Conservation (phyloP, 495 filamentous ascomycete species). For the Hyaloscypha finlandica region DNA sequence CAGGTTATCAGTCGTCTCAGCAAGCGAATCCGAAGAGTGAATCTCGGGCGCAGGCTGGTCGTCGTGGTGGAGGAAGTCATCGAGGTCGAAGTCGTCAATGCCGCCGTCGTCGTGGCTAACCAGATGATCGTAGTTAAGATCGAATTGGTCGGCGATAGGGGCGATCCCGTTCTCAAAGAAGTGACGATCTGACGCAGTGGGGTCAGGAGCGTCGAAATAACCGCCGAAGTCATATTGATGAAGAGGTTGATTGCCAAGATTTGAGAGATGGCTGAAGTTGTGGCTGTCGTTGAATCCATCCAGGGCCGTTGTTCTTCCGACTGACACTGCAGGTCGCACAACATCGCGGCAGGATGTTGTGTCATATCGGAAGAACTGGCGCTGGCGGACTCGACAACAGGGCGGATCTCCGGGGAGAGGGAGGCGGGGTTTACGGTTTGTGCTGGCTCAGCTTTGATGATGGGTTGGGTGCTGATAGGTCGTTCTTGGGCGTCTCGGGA, state of each 20-base stretch:
- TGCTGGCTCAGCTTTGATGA: constrained; percentile 30
- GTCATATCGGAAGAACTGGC: constrained; percentile 82
- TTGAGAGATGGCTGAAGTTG: constrained; percentile 46
- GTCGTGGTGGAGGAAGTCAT: constrained; percentile 54
- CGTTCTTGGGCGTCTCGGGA: constrained; percentile 40
- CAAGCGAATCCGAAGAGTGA: constrained; percentile 52
- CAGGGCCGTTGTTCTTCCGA: constrained; percentile 63
- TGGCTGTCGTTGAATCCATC: constrained; percentile 53
- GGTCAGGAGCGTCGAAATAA: constrained; percentile 68
- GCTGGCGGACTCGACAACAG: constrained; percentile 45
- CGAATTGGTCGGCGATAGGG: constrained; percentile 64
- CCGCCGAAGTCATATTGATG: constrained; percentile 68
- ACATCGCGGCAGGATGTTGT: constrained; percentile 99
- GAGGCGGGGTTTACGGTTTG: constrained; percentile 56
- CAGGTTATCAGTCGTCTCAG: constrained; percentile 62
- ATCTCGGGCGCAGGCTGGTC: constrained; percentile 31
- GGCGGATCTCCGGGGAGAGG: constrained; percentile 51
- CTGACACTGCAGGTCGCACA: constrained; percentile 99
- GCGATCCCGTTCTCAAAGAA: constrained; percentile 76
- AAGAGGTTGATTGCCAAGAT: constrained; percentile 55
- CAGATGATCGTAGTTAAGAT: constrained; percentile 83
- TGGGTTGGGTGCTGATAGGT: constrained; percentile 38
- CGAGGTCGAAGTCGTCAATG: constrained; percentile 52
- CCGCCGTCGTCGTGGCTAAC: constrained; percentile 74
- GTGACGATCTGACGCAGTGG: constrained; percentile 71